Base-by-base conservation (phyloP, 768 basidiomycete genomes). In the Sporobolomyces pararoseus region DNA sequence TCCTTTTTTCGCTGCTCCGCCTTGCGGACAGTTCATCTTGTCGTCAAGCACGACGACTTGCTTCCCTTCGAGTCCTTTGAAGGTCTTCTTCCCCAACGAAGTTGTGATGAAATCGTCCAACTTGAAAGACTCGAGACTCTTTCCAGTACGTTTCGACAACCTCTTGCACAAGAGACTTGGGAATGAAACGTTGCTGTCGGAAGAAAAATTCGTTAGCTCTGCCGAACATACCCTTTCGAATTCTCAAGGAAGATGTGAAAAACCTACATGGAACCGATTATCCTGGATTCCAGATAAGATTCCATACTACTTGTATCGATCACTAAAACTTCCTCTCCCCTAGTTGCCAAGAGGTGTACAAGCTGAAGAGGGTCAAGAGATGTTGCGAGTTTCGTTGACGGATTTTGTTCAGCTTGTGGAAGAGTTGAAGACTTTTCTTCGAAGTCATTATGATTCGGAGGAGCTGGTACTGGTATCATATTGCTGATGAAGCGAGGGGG, bases 91-190 rank as follows among this genome's bases (percentile, higher is more conserved):
- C 64, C 74, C 71, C 12, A 29, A 27, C 10, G 66, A 44, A 32
- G 71, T 72, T 13, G 66, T 70, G 52, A 72, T 66, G 59, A 75
- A 75, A 49, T 50, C 31, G 27, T 63, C 52, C 17, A 75, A 63
- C 7, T 25, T 31, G 50, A 75, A 75, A 6, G 46, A 44, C 32
- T 65, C 64, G 16, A 44, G 39, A 25, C 69, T 64, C 37, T 64
- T 68, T 39, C 35, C 35, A 16, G 12, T n/a, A 4, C 35, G 55
- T 7, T 72, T 65, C 10, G 65, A 59, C 50, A 75, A 70, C 35
- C 74, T 55, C 62, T 75, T 75, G 34, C 72, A 60, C 50, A 75
- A 71, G n/a, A 75, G 49, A 2, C 60, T 55, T 10, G 74, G 74
- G 52, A 75, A 63, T 42, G 63, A 59, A 51, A 72, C 66, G 65